Conservation (phyloP, 179 eudicot genomes). For the Nepenthes alata region DNA sequence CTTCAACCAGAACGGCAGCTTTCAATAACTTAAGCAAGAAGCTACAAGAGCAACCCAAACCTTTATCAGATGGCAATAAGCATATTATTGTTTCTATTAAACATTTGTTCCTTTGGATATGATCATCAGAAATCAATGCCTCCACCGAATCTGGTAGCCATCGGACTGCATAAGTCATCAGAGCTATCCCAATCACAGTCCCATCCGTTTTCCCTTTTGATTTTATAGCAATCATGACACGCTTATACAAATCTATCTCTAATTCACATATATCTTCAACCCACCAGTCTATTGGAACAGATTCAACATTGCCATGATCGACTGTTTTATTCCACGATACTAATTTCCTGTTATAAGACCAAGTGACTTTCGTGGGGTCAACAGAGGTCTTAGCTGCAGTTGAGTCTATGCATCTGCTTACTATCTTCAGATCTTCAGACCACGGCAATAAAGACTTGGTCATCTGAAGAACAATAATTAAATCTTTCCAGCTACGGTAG, state of each 20-base stretch:
- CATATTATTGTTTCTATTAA: slow-evolving; percentile 59
- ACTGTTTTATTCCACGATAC: slow-evolving; percentile 28
- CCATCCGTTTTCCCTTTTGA: slow-evolving; percentile 71
- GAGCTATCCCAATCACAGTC: slow-evolving; percentile 56
- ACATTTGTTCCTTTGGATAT: slow-evolving; percentile 38
- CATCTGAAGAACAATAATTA: slow-evolving; percentile 67
- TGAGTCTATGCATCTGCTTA: slow-evolving; percentile 61
- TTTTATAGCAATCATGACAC: slow-evolving; percentile 50
- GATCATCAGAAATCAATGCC: slow-evolving; percentile 45
- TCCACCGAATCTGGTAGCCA: slow-evolving; percentile 80
- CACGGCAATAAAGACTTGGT: slow-evolving; percentile 48
- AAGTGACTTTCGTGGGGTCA: slow-evolving; percentile 50
- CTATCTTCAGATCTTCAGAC: slow-evolving; percentile 66
- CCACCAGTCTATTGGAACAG: slow-evolving; percentile 89
- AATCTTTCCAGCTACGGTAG: slow-evolving; percentile 77
- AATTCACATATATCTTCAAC: slow-evolving; percentile 79
- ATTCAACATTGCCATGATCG: slow-evolving; percentile 27
- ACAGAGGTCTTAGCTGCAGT: slow-evolving; percentile 63
- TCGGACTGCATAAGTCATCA: slow-evolving; percentile 51
- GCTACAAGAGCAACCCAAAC: slow-evolving; percentile 62
- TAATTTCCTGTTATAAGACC: slow-evolving; percentile 71
- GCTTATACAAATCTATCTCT: slow-evolving; percentile 56
- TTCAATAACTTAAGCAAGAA: slow-evolving; percentile 66
- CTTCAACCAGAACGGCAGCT: slow-evolving; percentile 60
- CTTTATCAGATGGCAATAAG: slow-evolving; percentile 53